Evolutionary conservation across 1,284 basidiomycete species (phyloP).

Genomic region (Inonotus obliquus): DNA sequence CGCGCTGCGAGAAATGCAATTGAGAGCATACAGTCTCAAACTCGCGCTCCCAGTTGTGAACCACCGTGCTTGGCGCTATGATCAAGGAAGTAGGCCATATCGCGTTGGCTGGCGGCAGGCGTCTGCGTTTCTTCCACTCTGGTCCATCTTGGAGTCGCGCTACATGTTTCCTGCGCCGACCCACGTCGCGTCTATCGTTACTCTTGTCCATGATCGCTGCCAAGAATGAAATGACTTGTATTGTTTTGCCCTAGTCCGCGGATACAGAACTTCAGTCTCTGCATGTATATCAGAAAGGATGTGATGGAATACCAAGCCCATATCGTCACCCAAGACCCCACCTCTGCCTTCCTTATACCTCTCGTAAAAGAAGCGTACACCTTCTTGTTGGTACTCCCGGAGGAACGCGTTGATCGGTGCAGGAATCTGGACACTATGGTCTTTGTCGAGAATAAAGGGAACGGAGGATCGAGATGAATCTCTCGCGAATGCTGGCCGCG

Average conservation of each 20-base stretch:
- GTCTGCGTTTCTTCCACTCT: slow-evolving; percentile 46
- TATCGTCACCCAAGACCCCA: slow-evolving; percentile 82
- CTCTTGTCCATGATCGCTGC: slow-evolving; percentile 81
- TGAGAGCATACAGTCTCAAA: slow-evolving; percentile 53
- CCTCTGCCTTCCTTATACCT: slow-evolving; percentile 61
- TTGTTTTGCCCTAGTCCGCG: slow-evolving; percentile 60
- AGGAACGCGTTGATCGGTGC: slow-evolving; percentile 73
- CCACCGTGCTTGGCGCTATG: slow-evolving; percentile 74
- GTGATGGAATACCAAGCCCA: slow-evolving; percentile 67
- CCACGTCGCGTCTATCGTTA: slow-evolving; percentile 55
- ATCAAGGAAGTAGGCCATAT: slow-evolving; percentile 81
- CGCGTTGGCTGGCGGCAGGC: slow-evolving; percentile 58
- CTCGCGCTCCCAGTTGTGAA: slow-evolving; percentile 80
- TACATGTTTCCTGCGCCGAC: slow-evolving; percentile 59
- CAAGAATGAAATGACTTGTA: slow-evolving; percentile 85
- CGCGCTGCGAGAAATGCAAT: neutral
- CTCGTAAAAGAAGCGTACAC: slow-evolving; percentile 70
- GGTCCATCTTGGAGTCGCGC: slow-evolving; percentile 56
- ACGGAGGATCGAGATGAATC: slow-evolving; percentile 39
- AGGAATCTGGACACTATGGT: slow-evolving; percentile 53
- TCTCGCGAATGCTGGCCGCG: slow-evolving; percentile 52
- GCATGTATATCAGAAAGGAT: neutral
- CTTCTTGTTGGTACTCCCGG: slow-evolving; percentile 81
- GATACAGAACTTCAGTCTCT: neutral
- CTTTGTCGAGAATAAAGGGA: slow-evolving; percentile 44